These are phyloP conservation scores for Colletotrichum sp. DNA, from an alignment of 2,329 filamentous ascomycete genomes.

Conservation along the genomic window DNA sequence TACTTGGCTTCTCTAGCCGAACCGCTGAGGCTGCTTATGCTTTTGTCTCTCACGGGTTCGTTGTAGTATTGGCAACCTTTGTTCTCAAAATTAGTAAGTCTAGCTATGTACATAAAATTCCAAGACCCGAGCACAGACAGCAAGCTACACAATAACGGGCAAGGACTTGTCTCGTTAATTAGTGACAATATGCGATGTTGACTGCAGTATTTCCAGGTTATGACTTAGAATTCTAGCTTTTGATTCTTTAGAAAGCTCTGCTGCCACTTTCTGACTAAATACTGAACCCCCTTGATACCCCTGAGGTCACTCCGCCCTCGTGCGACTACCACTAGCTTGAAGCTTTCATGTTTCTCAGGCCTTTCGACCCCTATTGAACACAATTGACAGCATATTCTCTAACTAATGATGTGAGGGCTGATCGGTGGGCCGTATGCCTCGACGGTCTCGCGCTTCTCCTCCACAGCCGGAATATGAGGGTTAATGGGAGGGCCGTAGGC, in stretches of 20 bases:
- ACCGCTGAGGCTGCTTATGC: background rate
- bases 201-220: background rate
- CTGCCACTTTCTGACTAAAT: background rate
- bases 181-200: background rate
- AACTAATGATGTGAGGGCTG: conserved; percentile 7
- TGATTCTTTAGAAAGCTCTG: background rate
- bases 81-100: background rate
- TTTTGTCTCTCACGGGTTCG: background rate
- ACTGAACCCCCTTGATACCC: background rate
- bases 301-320: background rate
- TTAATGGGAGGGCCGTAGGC: background rate
- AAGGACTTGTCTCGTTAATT: background rate
- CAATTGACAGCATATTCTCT: background rate
- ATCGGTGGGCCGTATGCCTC: conserved; percentile 8
- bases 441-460: background rate
- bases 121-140: background rate
- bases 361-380: background rate
- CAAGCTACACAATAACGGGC: background rate
- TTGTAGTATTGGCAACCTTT: background rate
- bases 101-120: background rate
- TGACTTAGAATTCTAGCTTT: background rate
- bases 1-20: background rate
- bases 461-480: background rate
- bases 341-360: background rate
- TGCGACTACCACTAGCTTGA: background rate